Evolutionary conservation across 495 filamentous ascomycete genomes (phyloP).

Genomic region (Aspergillus leporis): DNA sequence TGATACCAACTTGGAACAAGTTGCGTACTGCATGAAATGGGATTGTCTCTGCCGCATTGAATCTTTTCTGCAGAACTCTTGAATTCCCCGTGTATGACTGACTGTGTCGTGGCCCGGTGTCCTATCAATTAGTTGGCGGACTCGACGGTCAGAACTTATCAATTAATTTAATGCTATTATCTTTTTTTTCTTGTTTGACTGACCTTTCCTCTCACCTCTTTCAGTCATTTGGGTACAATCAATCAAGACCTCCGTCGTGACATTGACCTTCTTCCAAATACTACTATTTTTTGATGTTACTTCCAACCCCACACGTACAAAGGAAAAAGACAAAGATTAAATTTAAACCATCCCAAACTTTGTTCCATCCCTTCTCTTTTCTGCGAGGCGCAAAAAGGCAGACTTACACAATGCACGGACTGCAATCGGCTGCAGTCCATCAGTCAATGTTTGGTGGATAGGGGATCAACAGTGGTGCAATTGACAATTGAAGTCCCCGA

Average conservation of each 20-base stretch:
- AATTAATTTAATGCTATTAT: not conserved
- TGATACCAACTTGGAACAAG: not conserved
- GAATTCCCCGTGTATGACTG: constrained; percentile 1
- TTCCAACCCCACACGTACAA: not conserved
- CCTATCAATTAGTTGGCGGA: constrained; percentile 3
- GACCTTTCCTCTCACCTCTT: constrained; percentile 4
- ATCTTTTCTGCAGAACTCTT: not conserved
- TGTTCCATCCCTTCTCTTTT: not conserved
- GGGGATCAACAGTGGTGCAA: not conserved
- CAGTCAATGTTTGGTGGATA: not conserved
- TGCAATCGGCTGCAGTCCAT: constrained; percentile 18
- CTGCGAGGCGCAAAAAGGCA: not conserved
- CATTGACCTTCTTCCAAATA: not conserved
- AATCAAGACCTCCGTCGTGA: not conserved
- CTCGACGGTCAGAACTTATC: not conserved
- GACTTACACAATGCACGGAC: constrained; percentile 18
- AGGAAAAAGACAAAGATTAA: not conserved
- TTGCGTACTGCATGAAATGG: not conserved
- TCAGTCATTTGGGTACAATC: not conserved
- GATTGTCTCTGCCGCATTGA: not conserved
- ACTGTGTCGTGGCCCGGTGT: constrained; percentile 1
- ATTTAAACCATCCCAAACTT: not conserved
- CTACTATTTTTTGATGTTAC: not conserved
- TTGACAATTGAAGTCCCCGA: not conserved
- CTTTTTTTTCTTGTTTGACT: not conserved